phyloP scores from a whole-genome alignment of 257 asterid genomes.

The Jaltomata sinuosa region DNA sequence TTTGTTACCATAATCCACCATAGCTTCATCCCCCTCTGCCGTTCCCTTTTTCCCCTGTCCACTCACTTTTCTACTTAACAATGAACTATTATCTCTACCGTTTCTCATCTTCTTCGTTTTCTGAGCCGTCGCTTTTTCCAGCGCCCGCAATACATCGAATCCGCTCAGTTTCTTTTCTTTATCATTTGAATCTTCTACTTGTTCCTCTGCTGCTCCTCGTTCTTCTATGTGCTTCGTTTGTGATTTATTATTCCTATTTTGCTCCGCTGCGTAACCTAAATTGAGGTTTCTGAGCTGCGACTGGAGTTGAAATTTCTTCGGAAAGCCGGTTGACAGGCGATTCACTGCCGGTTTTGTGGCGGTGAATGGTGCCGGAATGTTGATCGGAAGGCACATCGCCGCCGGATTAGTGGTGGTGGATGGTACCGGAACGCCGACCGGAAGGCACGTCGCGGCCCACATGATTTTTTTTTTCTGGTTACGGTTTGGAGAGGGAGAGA shows the following conservation, averaged over 20 bases:
- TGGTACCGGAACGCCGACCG: background rate
- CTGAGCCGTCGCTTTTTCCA: conserved; percentile 30
- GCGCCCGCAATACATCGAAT: conserved; percentile 45
- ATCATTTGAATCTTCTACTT: background rate
- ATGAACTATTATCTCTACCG: background rate
- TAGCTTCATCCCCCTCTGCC: background rate
- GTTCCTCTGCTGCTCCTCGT: background rate
- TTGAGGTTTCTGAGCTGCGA: background rate
- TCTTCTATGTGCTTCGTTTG: background rate
- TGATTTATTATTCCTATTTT: no score
- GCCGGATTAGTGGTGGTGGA: background rate
- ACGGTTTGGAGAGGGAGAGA: background rate
- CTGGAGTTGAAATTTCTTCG: background rate
- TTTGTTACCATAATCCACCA: background rate
- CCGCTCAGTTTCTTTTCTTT: conserved; percentile 28
- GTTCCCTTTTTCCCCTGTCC: background rate
- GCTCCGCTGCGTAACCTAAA: background rate
- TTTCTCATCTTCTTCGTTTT: conserved; percentile 14
- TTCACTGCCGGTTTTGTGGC: background rate
- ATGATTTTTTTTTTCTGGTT: background rate
- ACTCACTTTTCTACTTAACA: background rate
- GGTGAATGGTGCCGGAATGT: background rate
- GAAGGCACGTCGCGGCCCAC: background rate
- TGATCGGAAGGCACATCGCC: background rate
- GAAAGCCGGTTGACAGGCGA: background rate